phyloP scores from a whole-genome alignment of 371 early-diverging fungal species.

The Ordospora pajunii region DNA sequence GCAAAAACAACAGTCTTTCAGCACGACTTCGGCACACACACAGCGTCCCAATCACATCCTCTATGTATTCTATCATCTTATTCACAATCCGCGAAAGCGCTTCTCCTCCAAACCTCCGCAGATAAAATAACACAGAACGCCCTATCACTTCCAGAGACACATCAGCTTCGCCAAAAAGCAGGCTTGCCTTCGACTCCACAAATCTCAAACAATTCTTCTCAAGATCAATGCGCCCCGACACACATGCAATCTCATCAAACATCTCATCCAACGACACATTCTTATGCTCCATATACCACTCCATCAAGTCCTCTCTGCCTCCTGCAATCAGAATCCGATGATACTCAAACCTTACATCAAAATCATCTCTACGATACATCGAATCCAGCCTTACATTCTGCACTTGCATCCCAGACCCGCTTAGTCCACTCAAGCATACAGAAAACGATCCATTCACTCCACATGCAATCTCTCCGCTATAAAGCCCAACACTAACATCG shows the following conservation, averaged over 20 bases:
- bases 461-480: background rate
- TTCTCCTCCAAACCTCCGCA: background rate
- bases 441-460: background rate
- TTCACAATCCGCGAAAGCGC: background rate
- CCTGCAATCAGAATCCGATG: background rate
- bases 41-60: background rate
- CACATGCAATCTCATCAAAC: background rate
- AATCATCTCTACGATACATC: background rate
- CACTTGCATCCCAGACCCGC: background rate
- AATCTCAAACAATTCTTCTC: background rate
- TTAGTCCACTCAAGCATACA: background rate
- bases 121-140: background rate
- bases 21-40: background rate
- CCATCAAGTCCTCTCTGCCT: background rate
- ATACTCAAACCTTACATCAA: background rate
- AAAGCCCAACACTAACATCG: background rate
- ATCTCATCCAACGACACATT: background rate
- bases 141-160: background rate
- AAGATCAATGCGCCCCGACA: background rate
- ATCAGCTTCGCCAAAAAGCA: background rate
- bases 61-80: conserved; percentile 11
- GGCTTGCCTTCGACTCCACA: background rate
- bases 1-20: background rate
- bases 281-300: background rate
- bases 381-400: background rate